Conservation (phyloP, 306 rosid genomes). For the Prosopis cineraria region DNA sequence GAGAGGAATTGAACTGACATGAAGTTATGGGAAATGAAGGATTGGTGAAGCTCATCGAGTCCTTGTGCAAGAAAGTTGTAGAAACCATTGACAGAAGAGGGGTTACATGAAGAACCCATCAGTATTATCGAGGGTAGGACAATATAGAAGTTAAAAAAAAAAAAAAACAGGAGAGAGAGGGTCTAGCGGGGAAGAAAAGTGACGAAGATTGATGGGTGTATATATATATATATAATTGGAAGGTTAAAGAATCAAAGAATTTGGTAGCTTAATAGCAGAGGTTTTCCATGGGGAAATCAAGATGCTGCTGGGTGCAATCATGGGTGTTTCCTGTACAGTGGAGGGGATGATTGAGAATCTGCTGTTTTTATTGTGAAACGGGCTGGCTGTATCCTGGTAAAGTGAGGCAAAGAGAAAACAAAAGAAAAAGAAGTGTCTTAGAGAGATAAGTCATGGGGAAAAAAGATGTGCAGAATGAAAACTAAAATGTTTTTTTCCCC, state of each 20-base stretch:
- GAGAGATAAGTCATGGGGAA: not conserved
- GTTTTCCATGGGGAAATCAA: constrained; percentile 37
- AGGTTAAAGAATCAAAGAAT: not conserved
- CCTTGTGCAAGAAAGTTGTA: constrained; percentile 56
- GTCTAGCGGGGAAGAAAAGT: constrained; percentile 33
- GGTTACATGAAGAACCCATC: constrained; percentile 40
- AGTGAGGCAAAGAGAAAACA: constrained; percentile 19
- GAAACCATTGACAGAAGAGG: constrained; percentile 61
- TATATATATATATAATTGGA: not conserved
- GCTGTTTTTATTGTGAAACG: constrained; percentile 47
- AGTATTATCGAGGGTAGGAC: not conserved
- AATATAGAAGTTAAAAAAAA: not conserved
- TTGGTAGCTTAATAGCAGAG: constrained; percentile 27
- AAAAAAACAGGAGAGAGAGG: too few species aligned
- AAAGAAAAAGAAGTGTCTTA: not conserved
- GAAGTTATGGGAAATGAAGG: constrained; percentile 47
- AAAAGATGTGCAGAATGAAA: not conserved
- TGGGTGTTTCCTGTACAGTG: constrained; percentile 64
- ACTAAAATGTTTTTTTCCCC: not conserved
- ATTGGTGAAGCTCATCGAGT: constrained; percentile 52
- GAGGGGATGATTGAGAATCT: constrained; percentile 67
- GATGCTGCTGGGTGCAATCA: constrained; percentile 67
- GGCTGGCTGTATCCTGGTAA: constrained; percentile 30
- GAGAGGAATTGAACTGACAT: constrained; percentile 68
- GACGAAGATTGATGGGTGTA: constrained; percentile 47